phyloP scores from a whole-genome alignment of 805 yeast genomes.

The Millerago galiae region DNA sequence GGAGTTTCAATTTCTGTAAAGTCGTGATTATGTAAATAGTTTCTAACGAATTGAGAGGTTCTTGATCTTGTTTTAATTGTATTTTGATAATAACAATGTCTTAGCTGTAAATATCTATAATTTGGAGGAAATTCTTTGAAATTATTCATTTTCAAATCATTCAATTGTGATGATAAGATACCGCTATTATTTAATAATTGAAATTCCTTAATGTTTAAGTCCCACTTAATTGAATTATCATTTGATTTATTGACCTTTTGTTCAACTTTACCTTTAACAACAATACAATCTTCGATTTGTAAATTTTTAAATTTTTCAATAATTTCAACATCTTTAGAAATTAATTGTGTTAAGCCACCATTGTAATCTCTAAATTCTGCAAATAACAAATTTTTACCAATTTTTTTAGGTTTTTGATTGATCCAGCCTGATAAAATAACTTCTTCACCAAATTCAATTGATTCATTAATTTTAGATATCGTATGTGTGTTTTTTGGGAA shows the following conservation, averaged over 20 bases:
- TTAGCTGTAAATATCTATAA: constrained; percentile 72
- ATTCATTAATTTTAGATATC: constrained; percentile 6
- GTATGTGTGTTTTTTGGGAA: constrained; percentile 23
- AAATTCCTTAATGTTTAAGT: constrained; percentile 45
- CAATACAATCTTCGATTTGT: constrained; percentile 71
- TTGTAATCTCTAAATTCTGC: constrained; percentile 67
- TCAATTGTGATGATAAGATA: constrained; percentile 62
- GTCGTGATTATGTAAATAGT: constrained; percentile 31
- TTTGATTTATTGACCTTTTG: constrained; percentile 24
- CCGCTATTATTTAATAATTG: constrained; percentile 59
- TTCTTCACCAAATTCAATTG: constrained; percentile 10
- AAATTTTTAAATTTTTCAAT: constrained; percentile 34
- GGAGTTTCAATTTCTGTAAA: constrained; percentile 94
- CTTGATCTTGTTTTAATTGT: constrained; percentile 51
- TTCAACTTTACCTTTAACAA: constrained; percentile 51
- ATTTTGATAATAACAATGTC: constrained; percentile 51
- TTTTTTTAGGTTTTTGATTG: constrained; percentile 61
- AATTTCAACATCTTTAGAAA: constrained; percentile 29
- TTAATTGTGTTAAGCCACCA: constrained; percentile 62
- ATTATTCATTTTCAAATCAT: constrained; percentile 43
- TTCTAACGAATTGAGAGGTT: constrained; percentile 43
- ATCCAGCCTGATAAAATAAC: constrained; percentile 80
- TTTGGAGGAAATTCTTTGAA: constrained; percentile 68
- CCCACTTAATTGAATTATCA: constrained; percentile 35
- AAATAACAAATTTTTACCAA: constrained; percentile 61